phyloP scores from a whole-genome alignment of 2,329 filamentous ascomycete genomes.

The Phaeosphaeria sp. region DNA sequence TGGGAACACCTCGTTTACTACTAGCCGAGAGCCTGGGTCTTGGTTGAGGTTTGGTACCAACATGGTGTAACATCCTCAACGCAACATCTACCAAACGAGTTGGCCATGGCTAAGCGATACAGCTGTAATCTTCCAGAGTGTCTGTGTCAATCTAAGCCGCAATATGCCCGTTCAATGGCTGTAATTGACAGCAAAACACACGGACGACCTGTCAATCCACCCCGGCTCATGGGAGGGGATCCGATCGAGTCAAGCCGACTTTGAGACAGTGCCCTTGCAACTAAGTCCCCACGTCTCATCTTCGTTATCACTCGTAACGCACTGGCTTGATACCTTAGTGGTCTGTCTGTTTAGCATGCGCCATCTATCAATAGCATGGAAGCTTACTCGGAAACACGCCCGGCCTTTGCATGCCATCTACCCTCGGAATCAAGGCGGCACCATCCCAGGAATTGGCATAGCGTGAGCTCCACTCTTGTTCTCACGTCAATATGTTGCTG shows the following conservation, averaged over 20 bases:
- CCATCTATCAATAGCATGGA: slow-evolving; percentile 48
- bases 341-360: slow-evolving; percentile 38
- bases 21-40: not conserved
- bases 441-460: slow-evolving; percentile 43
- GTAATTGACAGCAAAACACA: slow-evolving; percentile 44
- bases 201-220: slow-evolving; percentile 35
- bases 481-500: slow-evolving; percentile 51
- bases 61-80: slow-evolving; percentile 1
- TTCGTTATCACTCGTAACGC: slow-evolving; percentile 47
- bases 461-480: slow-evolving; percentile 43
- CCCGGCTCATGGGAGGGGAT: slow-evolving; percentile 48
- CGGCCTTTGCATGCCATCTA: slow-evolving; percentile 45
- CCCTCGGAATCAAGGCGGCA: slow-evolving; percentile 41
- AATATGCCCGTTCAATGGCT: slow-evolving; percentile 34
- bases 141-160: slow-evolving; percentile 29
- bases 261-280: slow-evolving; percentile 46
- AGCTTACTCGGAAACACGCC: slow-evolving; percentile 45
- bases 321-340: slow-evolving; percentile 42
- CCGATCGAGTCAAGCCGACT: slow-evolving; percentile 44
- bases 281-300: slow-evolving; percentile 47
- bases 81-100: slow-evolving; percentile 18
- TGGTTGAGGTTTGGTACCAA: not conserved
- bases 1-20: slow-evolving; percentile 4
- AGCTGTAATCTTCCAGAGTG: slow-evolving; percentile 28
- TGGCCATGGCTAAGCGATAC: slow-evolving; percentile 19